phyloP scores from a whole-genome alignment of 305 asterid genomes.

The Fraxinus nigra region DNA sequence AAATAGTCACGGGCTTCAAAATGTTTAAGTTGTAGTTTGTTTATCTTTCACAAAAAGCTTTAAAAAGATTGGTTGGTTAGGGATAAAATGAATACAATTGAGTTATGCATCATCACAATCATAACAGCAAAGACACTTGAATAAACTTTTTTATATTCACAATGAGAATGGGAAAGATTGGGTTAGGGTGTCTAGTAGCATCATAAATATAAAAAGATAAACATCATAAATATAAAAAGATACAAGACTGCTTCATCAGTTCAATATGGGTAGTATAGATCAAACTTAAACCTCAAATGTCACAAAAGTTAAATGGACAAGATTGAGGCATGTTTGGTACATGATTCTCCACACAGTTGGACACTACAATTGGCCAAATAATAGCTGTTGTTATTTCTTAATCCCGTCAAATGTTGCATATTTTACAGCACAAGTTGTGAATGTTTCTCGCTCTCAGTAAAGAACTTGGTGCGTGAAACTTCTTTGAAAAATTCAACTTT shows the following conservation, averaged over 20 bases:
- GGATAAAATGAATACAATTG: neutral
- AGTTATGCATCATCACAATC: conserved; percentile 11
- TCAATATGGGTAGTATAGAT: conserved; percentile 5
- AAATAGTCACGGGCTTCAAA: neutral
- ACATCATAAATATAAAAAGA: conserved; percentile 10
- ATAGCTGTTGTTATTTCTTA: neutral
- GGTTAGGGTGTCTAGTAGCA: conserved; percentile 5
- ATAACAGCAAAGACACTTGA: neutral
- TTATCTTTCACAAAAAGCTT: neutral
- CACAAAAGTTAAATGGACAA: neutral
- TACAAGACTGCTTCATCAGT: neutral
- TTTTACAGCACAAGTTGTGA: neutral
- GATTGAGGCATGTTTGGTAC: neutral
- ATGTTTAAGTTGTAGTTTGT: conserved; percentile 6
- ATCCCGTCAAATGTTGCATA: neutral
- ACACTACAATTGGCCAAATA: neutral
- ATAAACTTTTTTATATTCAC: conserved; percentile 7
- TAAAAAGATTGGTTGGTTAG: neutral
- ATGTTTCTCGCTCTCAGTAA: neutral
- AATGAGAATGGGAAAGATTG: conserved; percentile 11
- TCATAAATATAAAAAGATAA: conserved; percentile 10
- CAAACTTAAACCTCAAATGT: neutral
- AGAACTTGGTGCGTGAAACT: neutral
- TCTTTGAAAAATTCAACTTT: neutral
- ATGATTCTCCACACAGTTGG: neutral